Evolutionary conservation across 331 rosid species (phyloP).

Genomic region (Acacia concinna): DNA sequence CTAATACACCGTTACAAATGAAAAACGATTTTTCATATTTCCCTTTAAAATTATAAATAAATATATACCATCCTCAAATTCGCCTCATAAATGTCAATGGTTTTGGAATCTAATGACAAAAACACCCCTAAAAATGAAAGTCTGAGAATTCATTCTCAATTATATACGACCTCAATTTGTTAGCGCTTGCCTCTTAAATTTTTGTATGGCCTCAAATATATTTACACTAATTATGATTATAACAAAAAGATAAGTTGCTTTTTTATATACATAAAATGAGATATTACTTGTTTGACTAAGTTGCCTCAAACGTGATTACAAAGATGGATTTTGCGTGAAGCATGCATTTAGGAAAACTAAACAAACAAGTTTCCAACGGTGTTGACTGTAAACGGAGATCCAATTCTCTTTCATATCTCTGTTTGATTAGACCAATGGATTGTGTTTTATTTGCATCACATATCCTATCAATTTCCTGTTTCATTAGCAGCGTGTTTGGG

Average conservation of each 20-base stretch:
- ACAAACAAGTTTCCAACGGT: background rate
- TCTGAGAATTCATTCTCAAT: too few species aligned
- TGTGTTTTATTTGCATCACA: background rate
- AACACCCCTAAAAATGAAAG: too few species aligned
- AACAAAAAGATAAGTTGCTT: too few species aligned
- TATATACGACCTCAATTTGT: too few species aligned
- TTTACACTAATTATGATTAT: background rate
- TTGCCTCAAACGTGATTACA: background rate
- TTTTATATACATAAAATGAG: too few species aligned
- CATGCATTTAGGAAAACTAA: background rate
- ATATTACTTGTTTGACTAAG: background rate
- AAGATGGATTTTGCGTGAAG: background rate
- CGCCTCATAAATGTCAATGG: background rate
- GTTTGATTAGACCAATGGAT: background rate
- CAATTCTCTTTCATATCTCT: background rate
- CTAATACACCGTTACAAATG: background rate
- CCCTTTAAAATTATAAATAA: background rate
- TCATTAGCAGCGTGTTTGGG: too few species aligned
- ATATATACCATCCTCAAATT: too few species aligned
- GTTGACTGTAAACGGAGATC: background rate
- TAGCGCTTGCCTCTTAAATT: background rate
- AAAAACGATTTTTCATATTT: background rate
- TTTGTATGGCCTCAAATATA: too few species aligned
- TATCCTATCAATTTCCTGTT: background rate
- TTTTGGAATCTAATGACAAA: too few species aligned